Evolutionary conservation across 2,329 filamentous ascomycete species (phyloP), one percentile per base, ranked within the genome.

Genomic region (Botryotinia calthae): DNA sequence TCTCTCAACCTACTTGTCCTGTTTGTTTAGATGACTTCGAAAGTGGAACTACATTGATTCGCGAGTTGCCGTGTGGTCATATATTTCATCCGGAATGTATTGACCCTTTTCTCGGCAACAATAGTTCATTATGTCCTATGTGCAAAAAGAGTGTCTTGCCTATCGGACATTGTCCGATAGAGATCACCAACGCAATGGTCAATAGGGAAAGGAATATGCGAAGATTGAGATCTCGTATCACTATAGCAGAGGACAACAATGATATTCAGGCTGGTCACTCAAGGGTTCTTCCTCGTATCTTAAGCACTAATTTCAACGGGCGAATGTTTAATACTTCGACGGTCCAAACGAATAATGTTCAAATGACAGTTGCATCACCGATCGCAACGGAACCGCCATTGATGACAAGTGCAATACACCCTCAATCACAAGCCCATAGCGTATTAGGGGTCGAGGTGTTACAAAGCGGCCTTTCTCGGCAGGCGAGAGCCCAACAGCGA

Each of bases 31-130:
- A 94, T 71, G 89, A 93, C 73, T 98, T 93, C 79, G 86, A 91
- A 42, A 87, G 89, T 25, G 87, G 88, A 54, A 83, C 86, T 28
- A 91, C 93, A 0, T 87, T 90, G 31, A 94, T 98, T 72, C 91
- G 94, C 72, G 93, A 98, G 82, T 85, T 98, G 4, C 90, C 93
- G 0, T 99, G 96, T 78, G 90, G 92, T 0, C 96, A 99, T 81
- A 95, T 98, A 72, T 99, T 95, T 82, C 95, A 99, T 77, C 91
- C 93, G 0, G 91, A 93, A 76, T 99, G 96, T 79, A 95, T 98
- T 76, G 95, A 98, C 79, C 88, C 90, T 34, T 97, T 96, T 78
- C 85, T 98, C 20, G 86, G 87, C 61, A 86, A 90, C 71, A 91
- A 91, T 79, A 97, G 93, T 80, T 97, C 93, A 28, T 86, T 98